These are phyloP conservation scores for Pneumocystis sp. DNA, from an alignment of 1,139 yeast genomes.

Conservation along the genomic window DNA sequence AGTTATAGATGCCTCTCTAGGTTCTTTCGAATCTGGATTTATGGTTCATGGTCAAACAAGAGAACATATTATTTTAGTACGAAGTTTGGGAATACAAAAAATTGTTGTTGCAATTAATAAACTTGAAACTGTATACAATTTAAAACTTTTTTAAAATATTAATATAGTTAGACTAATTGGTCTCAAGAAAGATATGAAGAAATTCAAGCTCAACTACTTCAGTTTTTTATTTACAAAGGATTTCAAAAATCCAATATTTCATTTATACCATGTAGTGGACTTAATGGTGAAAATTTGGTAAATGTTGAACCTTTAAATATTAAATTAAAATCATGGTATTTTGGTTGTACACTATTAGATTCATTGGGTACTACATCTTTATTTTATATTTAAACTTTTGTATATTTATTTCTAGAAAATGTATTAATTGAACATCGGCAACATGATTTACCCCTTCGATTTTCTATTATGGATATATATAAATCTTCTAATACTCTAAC, in stretches of 20 bases:
- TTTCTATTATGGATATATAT: constrained; percentile 30
- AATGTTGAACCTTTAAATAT: constrained; percentile 20
- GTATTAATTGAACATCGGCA: constrained; percentile 16
- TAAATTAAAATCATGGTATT: constrained; percentile 21
- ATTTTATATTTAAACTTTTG: background rate
- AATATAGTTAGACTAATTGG: constrained; percentile 39
- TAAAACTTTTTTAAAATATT: background rate
- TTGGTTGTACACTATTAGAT: constrained; percentile 37
- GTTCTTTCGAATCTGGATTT: constrained; percentile 86
- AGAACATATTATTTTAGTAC: constrained; percentile 77
- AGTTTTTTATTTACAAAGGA: constrained; percentile 52
- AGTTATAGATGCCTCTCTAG: constrained; percentile 62
- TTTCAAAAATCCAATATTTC: constrained; percentile 36
- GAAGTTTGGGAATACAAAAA: constrained; percentile 63
- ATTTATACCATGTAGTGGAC: constrained; percentile 78
- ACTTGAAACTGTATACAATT: constrained; percentile 43
- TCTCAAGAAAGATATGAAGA: constrained; percentile 45
- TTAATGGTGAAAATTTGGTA: constrained; percentile 61
- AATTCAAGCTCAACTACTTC: constrained; percentile 43
- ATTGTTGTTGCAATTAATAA: constrained; percentile 75
- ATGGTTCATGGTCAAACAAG: constrained; percentile 80
- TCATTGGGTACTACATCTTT: background rate
- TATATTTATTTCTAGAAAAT: constrained; percentile 23
- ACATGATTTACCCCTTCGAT: constrained; percentile 26
- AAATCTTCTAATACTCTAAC: constrained; percentile 19